These are phyloP conservation scores for Colletotrichum sublineola DNA, from an alignment of 2,329 filamentous ascomycete species.

Conservation along the genomic window DNA sequence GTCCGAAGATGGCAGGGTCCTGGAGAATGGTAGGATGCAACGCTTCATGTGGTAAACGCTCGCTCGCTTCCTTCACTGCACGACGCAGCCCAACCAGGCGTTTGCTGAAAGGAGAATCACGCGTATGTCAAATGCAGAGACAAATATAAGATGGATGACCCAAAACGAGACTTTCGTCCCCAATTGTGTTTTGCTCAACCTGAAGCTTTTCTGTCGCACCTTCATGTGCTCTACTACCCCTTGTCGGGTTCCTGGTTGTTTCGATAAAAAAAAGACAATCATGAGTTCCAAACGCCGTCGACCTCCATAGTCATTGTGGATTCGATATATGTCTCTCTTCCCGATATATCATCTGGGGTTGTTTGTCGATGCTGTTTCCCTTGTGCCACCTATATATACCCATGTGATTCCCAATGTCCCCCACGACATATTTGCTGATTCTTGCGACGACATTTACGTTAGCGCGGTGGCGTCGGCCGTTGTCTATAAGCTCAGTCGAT, in stretches of 20 bases:
- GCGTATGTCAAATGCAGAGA: neutral
- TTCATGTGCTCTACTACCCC: conserved; percentile 36
- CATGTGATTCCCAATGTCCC: neutral
- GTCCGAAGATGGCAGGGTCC: conserved; percentile 62
- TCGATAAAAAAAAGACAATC: conserved; percentile 2
- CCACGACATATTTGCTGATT: conserved; percentile 10
- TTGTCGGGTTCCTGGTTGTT: conserved; percentile 11
- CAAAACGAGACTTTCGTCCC: neutral
- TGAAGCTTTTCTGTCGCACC: conserved; percentile 28
- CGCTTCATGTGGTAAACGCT: conserved; percentile 82
- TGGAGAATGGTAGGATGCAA: conserved; percentile 72
- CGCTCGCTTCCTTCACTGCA: rapidly evolving
- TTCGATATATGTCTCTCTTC: conserved; percentile 16
- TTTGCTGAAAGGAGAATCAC: neutral
- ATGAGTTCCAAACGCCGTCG: conserved; percentile 31
- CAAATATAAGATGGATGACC: neutral
- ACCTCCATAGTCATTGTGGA: conserved; percentile 6
- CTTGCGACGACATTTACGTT: conserved; percentile 45
- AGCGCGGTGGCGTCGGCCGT: conserved; percentile 33
- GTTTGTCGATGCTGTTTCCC: conserved; percentile 28
- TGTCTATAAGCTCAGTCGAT: conserved; percentile 76
- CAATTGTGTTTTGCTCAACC: conserved; percentile 2
- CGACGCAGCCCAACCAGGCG: too few relatives aligned
- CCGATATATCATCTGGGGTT: conserved; percentile 10
- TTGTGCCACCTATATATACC: conserved; percentile 25